Percentiles rank a stretch among this genome's conserved stretches.
Evolutionary conservation across 2,329 filamentous ascomycete genomes (phyloP).

Genomic region (Phialophora tarda): DNA sequence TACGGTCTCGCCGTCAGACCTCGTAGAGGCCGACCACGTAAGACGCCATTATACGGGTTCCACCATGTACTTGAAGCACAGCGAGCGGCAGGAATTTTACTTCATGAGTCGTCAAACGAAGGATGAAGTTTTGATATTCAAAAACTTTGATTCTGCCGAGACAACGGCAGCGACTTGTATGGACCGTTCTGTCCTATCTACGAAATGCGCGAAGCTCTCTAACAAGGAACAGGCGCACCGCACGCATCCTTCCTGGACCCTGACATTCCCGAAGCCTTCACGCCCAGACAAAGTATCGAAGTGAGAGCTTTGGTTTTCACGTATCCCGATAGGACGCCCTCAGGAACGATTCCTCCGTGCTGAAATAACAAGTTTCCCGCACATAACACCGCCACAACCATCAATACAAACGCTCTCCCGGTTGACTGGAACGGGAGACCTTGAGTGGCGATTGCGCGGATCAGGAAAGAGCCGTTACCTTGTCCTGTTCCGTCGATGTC

Average conservation of each 20-base stretch:
- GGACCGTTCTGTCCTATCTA: neutral
- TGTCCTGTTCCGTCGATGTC: neutral
- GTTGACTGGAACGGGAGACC: neutral
- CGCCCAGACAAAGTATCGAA: conserved; percentile 8
- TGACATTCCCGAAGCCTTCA: neutral
- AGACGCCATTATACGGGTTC: conserved; percentile 5
- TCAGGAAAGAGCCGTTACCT: neutral
- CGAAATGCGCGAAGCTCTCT: neutral
- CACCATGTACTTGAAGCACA: conserved; percentile 9
- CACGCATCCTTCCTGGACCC: conserved; percentile 5
- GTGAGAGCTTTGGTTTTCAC: conserved; percentile 14
- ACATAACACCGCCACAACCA: neutral
- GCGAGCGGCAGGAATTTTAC: neutral
- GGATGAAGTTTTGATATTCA: conserved; percentile 8
- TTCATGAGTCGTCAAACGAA: conserved; percentile 5
- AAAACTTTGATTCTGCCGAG: conserved; percentile 12
- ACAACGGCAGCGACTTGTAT: neutral
- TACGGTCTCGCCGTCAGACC: neutral
- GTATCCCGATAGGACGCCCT: neutral
- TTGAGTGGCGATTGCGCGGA: neutral
- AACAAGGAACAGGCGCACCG: neutral
- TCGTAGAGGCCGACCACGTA: conserved; percentile 13
- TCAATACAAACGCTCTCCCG: neutral
- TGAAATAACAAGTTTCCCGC: too few species aligned
- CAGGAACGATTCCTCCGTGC: too few species aligned